Evolutionary conservation across 2,329 filamentous ascomycete species (phyloP).

Genomic region (Thielaviopsis punctulata): DNA sequence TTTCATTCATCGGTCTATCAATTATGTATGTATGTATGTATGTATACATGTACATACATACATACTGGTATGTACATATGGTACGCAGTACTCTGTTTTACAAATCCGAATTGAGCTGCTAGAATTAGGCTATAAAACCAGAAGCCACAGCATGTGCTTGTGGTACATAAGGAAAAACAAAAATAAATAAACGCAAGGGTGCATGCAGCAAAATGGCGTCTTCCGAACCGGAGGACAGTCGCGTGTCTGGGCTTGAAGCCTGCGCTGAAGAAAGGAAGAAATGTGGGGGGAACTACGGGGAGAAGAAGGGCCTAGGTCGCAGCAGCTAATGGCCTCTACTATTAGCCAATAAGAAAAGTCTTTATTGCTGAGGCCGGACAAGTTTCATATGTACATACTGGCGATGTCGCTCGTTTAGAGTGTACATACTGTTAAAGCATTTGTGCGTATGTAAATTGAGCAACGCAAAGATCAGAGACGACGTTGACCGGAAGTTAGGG

Average conservation of each 20-base stretch:
- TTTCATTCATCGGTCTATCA: too few relatives aligned
- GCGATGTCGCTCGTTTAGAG: background rate
- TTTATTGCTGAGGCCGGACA: background rate
- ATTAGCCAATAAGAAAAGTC: background rate
- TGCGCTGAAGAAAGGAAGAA: background rate
- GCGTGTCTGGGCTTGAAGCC: background rate
- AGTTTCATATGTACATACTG: too few relatives aligned
- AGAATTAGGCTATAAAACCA: too few relatives aligned
- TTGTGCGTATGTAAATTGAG: background rate
- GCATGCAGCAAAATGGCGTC: background rate
- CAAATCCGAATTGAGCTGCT: too few relatives aligned
- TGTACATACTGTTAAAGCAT: background rate
- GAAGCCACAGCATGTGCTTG: background rate
- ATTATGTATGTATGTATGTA: too few relatives aligned
- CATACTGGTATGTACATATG: too few relatives aligned
- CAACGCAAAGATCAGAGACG: background rate
- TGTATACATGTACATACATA: too few relatives aligned
- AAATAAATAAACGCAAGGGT: background rate
- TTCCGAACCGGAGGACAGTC: background rate
- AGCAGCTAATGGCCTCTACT: background rate
- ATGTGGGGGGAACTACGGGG: background rate
- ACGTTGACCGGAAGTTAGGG: too few relatives aligned
- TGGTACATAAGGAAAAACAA: background rate
- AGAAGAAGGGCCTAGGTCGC: background rate
- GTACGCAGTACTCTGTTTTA: too few relatives aligned